A percentile compares a stretch with the other conserved stretches of the same genome.
Conservation (phyloP, 192 early-diverging fungal genomes). For the Obelidium mucronatum region DNA sequence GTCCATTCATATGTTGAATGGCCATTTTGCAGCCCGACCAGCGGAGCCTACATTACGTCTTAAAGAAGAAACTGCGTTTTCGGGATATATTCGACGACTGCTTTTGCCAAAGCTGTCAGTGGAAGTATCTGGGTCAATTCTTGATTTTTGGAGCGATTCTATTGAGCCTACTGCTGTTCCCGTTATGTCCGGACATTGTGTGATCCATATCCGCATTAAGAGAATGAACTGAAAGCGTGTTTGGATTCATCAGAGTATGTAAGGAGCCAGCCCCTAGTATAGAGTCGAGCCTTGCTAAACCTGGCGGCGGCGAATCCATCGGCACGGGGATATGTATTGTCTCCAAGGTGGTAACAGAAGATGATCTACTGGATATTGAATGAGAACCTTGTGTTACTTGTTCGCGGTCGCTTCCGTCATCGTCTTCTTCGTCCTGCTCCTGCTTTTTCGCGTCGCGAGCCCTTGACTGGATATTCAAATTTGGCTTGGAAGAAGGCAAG, state of each 20-base stretch:
- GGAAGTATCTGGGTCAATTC: background rate
- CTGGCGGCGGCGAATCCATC: background rate
- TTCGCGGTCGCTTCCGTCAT: background rate
- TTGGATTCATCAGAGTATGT: background rate
- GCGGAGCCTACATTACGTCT: background rate
- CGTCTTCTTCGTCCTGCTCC: background rate
- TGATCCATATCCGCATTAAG: background rate
- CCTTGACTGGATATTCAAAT: background rate
- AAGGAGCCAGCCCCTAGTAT: background rate
- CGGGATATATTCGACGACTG: no score
- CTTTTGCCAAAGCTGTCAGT: no score
- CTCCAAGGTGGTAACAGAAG: background rate
- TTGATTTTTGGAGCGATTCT: background rate
- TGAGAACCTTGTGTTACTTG: background rate
- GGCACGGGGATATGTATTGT: background rate
- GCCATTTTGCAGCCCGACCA: background rate
- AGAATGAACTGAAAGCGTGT: background rate
- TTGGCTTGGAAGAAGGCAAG: background rate
- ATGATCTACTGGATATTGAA: background rate
- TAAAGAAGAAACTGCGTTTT: background rate
- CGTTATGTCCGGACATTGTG: background rate
- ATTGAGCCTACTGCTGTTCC: background rate
- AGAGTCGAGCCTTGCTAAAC: background rate
- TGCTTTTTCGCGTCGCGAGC: background rate
- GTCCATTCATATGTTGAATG: background rate